Percentiles rank a stretch among this genome's conserved stretches.
Conservation (phyloP, 2,329 filamentous ascomycete species). For the Endothia cerciana region DNA sequence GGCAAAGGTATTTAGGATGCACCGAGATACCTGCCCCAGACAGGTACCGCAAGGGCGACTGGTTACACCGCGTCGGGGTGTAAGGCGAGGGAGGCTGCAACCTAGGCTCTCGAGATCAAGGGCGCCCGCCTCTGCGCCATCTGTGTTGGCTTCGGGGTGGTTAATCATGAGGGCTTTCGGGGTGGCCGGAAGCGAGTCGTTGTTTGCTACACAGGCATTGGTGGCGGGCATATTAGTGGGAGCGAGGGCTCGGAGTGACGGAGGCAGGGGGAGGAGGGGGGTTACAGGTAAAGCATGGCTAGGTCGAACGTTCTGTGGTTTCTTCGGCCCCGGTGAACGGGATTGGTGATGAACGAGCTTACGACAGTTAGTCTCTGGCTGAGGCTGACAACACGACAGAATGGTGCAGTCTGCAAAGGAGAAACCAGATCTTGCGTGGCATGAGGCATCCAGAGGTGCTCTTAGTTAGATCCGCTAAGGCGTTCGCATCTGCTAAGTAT, state of each 20-base stretch:
- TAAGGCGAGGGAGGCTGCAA: background rate
- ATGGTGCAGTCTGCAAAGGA: background rate
- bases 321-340: too few species aligned
- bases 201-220: background rate
- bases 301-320: too few species aligned
- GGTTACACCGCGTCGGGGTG: background rate
- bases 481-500: background rate
- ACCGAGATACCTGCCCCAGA: background rate
- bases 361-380: too few species aligned
- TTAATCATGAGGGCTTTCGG: background rate
- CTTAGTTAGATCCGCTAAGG: background rate
- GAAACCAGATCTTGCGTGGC: background rate
- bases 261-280: background rate
- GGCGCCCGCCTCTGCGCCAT: background rate
- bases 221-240: background rate
- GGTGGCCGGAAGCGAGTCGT: background rate
- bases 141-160: background rate
- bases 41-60: background rate
- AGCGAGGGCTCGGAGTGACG: background rate
- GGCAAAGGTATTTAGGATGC: too few species aligned
- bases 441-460: background rate
- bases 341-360: too few species aligned
- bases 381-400: background rate
- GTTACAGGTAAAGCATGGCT: too few species aligned
- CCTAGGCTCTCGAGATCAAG: background rate